These are phyloP conservation scores for Setaria italica DNA, from an alignment of 202 grass and related monocot genomes.

Conservation along the genomic window DNA sequence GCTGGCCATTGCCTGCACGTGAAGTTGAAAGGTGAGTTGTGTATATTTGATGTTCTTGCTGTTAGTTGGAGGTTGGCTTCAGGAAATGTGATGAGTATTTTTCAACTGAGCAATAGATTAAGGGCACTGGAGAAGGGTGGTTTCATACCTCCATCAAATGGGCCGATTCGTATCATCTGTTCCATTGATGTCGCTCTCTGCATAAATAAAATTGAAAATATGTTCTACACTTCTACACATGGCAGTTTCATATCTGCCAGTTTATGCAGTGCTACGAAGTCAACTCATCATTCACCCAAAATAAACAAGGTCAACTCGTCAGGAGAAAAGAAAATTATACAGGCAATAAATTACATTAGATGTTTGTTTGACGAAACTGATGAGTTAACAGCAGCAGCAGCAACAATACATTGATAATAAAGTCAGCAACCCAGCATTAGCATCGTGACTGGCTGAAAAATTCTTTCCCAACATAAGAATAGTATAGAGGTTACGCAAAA, in stretches of 20 bases:
- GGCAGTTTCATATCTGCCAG: constrained; percentile 30
- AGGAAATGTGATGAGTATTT: not conserved
- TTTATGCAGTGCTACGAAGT: constrained; percentile 27
- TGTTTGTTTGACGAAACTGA: constrained; percentile 25
- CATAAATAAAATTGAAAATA: not conserved
- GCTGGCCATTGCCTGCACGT: constrained; percentile 28
- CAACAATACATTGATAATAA: constrained; percentile 11
- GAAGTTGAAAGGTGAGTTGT: constrained; percentile 30
- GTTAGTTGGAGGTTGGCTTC: not conserved
- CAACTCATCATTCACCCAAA: constrained; percentile 14
- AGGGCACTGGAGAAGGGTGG: constrained; percentile 9
- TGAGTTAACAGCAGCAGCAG: constrained; percentile 4
- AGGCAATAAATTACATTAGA: constrained; percentile 12
- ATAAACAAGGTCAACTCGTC: constrained; percentile 39
- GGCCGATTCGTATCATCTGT: constrained; percentile 11
- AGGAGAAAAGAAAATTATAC: not conserved
- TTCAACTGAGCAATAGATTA: constrained; percentile 14
- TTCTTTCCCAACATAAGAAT: not conserved
- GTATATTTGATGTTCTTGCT: not conserved
- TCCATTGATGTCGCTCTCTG: constrained; percentile 16
- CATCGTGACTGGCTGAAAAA: constrained; percentile 20
- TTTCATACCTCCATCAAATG: constrained; percentile 30
- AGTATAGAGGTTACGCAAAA: not conserved
- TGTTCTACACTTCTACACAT: not conserved
- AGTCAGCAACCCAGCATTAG: constrained; percentile 29